Base-by-base conservation (phyloP, 352 stramenopile species). In the Globisporangium polare region DNA sequence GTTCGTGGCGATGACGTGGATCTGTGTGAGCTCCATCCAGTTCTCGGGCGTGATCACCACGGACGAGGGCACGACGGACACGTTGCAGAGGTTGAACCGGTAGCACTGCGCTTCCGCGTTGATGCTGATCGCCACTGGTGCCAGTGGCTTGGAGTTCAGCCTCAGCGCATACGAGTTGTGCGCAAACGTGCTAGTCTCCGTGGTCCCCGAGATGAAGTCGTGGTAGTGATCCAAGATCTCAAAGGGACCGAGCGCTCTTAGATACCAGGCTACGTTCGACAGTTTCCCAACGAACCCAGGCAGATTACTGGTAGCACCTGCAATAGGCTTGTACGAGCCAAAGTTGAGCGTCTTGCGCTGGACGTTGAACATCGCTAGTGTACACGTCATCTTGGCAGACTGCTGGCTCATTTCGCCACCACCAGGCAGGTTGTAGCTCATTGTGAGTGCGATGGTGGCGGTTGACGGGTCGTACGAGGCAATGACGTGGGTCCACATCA, bases 81-180 rank as follows among this genome's bases (percentile, higher is more conserved):
- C 67, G 63, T 93, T 90, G 62, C 84, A 93, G 7, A 89, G 53
- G 26, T 80, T 77, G 53, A 89, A 93, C n/a, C 80, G 69, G 33
- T 91, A 91, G 58, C 84, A 91, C n/a, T 67, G 51, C 0, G 33
- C 70, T 33, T 93, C 81, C 0, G 74, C 66, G 20, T 79, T 73
- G 1, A 89, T 46, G 5, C 76, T 68, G 12, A 93, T 68, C 0
- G 66, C 75, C 3, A 93, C 84, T 22, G 71, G 62, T 3, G 70
- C 77, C 29, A 70, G 20, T 0, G 84, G 84, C 43, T 74, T 79
- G 0, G 81, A 74, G 0, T 56, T 56, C 15, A 93, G 62, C 1
- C 66, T 58, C 46, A 93, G 59, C 0, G 75, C 62, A 43, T 91
- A 90, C 15, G 74, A 73, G 52, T 80, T 83, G 62, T 93, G 83